Base-by-base conservation (phyloP, 2,329 filamentous ascomycete genomes). In the Emmonsiellopsis sp. region DNA sequence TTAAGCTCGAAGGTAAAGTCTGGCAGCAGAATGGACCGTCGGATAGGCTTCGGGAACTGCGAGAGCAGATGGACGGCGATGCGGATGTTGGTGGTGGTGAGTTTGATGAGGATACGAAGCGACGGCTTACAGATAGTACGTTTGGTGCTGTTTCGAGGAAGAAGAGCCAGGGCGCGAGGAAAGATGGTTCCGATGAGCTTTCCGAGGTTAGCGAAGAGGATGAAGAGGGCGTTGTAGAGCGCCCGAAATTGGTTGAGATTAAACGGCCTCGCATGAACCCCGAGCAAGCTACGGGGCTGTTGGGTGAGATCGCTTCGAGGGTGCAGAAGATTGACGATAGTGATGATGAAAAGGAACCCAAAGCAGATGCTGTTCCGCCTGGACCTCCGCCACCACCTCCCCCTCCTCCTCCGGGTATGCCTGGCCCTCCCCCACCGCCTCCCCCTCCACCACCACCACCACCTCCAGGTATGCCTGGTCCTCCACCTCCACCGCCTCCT, bases 1-100 rank as follows among this genome's bases (percentile, higher is more conserved):
- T 89, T 72, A 96, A 96, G 71, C 82, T 98, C 34, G 93, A 97
- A 71, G 93, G 93, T 60, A 88, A 88, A 68, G 84, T 89, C 7
- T 95, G 92, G 87, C 85, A 85, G 57, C 87, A 94, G 57, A 79
- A 86, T 58, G 88, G 88, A 37, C 92, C 93, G 10, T 96, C 90
- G 44, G 93, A 98, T 72, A 85, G 91, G 63, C 77, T 98, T 55
- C 86, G 93, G 59, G 92, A 94, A 59, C 77, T 97, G 49, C 86
- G 93, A 55, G 92, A 97, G 71, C 85, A 91, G 71, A 98, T 98
- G 93, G 93, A 97, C 58, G 83, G 80, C 27, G 74, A 74, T 57
- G 77, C 77, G 51, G 77, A 77, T 53, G 64, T 72, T 57, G 73
- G 72, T 49, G 71, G 75, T 58, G 71, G 75, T 58, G 69, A 79